Evolutionary conservation across 495 filamentous ascomycete genomes (phyloP).

Genomic region (Penicillium roqueforti): DNA sequence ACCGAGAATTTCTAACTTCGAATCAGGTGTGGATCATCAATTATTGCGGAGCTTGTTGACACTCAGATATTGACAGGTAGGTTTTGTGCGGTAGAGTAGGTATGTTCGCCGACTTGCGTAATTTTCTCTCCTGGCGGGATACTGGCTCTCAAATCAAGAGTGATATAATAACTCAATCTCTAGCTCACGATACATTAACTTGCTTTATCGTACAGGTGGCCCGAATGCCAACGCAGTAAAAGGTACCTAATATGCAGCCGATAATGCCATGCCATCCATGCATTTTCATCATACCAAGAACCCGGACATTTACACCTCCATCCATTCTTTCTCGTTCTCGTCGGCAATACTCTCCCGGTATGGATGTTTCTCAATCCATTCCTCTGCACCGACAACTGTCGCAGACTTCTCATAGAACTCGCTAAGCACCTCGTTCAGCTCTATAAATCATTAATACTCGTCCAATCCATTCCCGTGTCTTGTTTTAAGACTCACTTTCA

Average conservation of each 20-base stretch:
- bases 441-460: not conserved
- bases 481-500: not conserved
- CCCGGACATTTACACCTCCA: not conserved
- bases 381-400: not conserved
- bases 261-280: not conserved
- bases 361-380: constrained; percentile 8
- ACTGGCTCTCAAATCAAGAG: not conserved
- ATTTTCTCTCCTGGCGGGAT: not conserved
- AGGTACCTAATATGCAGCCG: not conserved
- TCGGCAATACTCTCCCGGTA: constrained; percentile 6
- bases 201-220: not conserved
- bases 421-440: not conserved
- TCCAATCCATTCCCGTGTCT: not conserved
- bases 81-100: not conserved
- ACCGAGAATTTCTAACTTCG: not conserved
- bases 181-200: not conserved
- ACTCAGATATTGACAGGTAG: not conserved
- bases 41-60: not conserved
- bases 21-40: not conserved
- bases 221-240: not conserved
- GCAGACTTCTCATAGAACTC: constrained; percentile 9
- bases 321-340: constrained; percentile 5
- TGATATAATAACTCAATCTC: not conserved
- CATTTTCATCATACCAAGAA: not conserved
- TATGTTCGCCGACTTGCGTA: not conserved